These are phyloP conservation scores for Desmodesmus armatus DNA, from an alignment of 139 green algal genomes.

Conservation along the genomic window DNA sequence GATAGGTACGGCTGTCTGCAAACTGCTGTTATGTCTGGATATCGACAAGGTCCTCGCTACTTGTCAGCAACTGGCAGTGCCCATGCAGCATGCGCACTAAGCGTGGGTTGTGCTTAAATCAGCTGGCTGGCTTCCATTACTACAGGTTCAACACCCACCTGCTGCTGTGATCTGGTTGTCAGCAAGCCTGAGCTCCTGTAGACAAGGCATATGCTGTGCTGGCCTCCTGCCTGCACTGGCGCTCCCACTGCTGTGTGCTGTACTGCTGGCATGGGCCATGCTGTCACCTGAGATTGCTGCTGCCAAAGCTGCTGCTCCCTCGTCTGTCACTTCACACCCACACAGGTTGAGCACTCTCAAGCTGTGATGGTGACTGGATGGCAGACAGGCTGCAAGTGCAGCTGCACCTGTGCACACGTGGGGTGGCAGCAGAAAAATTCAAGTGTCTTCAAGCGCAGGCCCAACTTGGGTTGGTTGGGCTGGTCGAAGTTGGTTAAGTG, in stretches of 20 bases:
- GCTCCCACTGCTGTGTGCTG: background rate
- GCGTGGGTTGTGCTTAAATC: background rate
- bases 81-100: too few relatives aligned
- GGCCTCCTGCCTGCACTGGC: background rate
- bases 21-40: background rate
- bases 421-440: background rate
- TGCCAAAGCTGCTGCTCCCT: background rate
- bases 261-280: too few relatives aligned
- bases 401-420: background rate
- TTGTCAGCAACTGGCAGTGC: too few relatives aligned
- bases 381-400: background rate
- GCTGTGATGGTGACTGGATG: background rate
- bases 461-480: background rate
- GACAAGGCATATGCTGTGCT: background rate
- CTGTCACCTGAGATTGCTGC: background rate
- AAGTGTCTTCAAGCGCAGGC: background rate
- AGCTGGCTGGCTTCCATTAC: background rate
- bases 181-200: constrained; percentile 6
- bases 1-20: background rate
- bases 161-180: constrained; percentile 34
- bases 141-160: background rate
- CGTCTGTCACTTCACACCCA: constrained; percentile 16
- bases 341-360: constrained; percentile 14
- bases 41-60: background rate
- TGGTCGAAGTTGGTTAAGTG: too few relatives aligned